Base-by-base conservation (phyloP, 1,284 basidiomycete genomes). In the Vanrija pseudolonga region DNA sequence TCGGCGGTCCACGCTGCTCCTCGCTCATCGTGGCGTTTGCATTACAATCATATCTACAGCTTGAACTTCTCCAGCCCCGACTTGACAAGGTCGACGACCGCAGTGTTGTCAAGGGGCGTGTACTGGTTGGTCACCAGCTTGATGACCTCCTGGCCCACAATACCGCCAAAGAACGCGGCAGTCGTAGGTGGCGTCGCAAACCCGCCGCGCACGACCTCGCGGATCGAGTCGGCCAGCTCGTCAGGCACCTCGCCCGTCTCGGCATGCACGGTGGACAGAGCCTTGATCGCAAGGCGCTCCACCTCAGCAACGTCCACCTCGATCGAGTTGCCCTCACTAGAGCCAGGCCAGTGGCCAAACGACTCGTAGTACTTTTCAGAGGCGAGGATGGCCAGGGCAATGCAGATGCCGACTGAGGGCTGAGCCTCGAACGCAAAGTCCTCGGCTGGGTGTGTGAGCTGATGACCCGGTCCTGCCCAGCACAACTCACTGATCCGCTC, bases 61-160 rank as follows among this genome's bases (percentile, higher is more conserved):
- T 70, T 70, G 56, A 68, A 73, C 59, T 73, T 76, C 32, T 68
- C 67, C 18, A 72, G 63, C 38, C 64, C 59, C 39, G 71, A 71
- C 59, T 73, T 71, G 47, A 98, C 84, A 56, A 97, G 82, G 77
- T 98, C 93, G 50, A 95, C 81, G 23, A 92, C 80, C 62, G 88
- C 90, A 58, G 87, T 88, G 19, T 92, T 90, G 65, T 89, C 85
- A 54, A 96, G 82, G 3, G 95, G 95, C 19, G 92, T 82, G 73
- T 99, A 99, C 77, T 98, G 96, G 69, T 86, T 86, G 57, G 95
- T 98, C 65, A 97, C 87, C 75, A 98, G 82, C 81, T 99, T 98
- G 82, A 98, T 98, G 7, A 86, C 85, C 76, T 98, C 96, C 67
- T 98, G 96, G n/a, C 92, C 92, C 23, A 94, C 88, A 18, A 98